Evolutionary conservation across 768 basidiomycete genomes (phyloP).

Genomic region (Agrocybe pediades): DNA sequence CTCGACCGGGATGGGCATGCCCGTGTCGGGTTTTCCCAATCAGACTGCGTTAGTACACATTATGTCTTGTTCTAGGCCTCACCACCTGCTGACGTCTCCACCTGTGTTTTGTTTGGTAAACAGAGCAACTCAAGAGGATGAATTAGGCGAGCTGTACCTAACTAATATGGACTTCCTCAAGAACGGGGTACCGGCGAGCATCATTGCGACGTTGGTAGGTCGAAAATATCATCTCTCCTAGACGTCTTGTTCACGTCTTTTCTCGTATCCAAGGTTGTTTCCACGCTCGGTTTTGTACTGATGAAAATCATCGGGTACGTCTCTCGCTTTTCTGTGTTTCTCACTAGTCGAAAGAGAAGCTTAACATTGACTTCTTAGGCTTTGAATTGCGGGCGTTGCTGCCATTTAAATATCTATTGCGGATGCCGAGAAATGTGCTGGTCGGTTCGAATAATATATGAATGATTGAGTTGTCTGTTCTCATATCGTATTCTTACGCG

Average conservation of each 20-base stretch:
- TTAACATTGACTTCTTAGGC: conserved; percentile 2
- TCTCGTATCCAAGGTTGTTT: conserved; percentile 59
- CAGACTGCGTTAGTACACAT: conserved; percentile 81
- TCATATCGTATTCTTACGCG: background rate
- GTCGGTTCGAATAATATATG: background rate
- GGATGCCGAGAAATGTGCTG: background rate
- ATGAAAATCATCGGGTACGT: conserved; percentile 75
- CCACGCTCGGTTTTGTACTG: conserved; percentile 81
- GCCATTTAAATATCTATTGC: background rate
- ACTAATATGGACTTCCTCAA: conserved; percentile 87
- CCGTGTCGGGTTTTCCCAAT: conserved; percentile 98
- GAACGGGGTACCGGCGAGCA: conserved; percentile 92
- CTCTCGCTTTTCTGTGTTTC: background rate
- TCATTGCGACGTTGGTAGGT: conserved; percentile 81
- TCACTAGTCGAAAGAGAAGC: background rate
- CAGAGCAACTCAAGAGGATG: conserved; percentile 92
- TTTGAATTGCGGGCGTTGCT: conserved; percentile 18
- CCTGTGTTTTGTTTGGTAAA: conserved; percentile 11
- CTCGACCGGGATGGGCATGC: conserved; percentile 97
- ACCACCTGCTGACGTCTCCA: conserved; percentile 18
- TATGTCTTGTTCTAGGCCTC: conserved; percentile 12
- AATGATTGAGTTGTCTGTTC: background rate
- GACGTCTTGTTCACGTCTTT: conserved; percentile 6
- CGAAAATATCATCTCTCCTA: conserved; percentile 3
- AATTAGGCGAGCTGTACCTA: conserved; percentile 88